Percentiles rank a stretch among this genome's conserved stretches.
Conservation (phyloP, 2,329 filamentous ascomycete species). For the Claviceps cyperi region DNA sequence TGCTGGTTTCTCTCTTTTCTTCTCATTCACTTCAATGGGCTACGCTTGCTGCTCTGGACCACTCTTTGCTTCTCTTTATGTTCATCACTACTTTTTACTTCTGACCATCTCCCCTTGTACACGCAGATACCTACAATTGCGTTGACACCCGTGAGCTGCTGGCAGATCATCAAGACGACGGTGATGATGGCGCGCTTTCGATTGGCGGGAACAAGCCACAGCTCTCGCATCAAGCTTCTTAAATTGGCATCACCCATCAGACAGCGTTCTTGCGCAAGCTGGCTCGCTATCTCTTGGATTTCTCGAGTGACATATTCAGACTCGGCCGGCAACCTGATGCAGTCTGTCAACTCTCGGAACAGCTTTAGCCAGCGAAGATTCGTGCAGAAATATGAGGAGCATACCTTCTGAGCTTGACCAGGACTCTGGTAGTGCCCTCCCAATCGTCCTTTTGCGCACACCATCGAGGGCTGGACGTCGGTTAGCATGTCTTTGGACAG, state of each 20-base stretch:
- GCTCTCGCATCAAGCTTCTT: constrained; percentile 48
- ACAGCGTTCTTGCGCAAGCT: constrained; percentile 47
- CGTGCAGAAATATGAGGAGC: too few relatives aligned
- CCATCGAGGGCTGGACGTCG: constrained; percentile 44
- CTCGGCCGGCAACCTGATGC: constrained; percentile 30
- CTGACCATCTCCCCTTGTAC: too few relatives aligned
- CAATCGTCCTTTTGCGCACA: constrained; percentile 53
- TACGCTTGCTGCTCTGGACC: too few relatives aligned
- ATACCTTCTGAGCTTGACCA: constrained; percentile 34
- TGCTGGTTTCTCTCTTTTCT: background rate
- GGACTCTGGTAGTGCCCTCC: constrained; percentile 43
- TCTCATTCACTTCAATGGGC: background rate
- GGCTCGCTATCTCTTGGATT: constrained; percentile 43
- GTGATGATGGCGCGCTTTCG: constrained; percentile 50
- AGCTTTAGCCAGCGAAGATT: too few relatives aligned
- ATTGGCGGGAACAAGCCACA: constrained; percentile 45
- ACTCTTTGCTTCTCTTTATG: too few relatives aligned
- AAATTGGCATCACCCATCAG: constrained; percentile 37
- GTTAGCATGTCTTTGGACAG: constrained; percentile 4
- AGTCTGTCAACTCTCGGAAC: background rate
- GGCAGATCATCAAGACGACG: constrained; percentile 48
- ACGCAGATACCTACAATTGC: constrained; percentile 27
- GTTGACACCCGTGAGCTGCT: constrained; percentile 55
- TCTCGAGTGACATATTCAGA: constrained; percentile 44
- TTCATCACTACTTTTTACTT: too few relatives aligned